Evolutionary conservation across 139 green algal genomes (phyloP).

Genomic region (Chlamydomonas incerta): DNA sequence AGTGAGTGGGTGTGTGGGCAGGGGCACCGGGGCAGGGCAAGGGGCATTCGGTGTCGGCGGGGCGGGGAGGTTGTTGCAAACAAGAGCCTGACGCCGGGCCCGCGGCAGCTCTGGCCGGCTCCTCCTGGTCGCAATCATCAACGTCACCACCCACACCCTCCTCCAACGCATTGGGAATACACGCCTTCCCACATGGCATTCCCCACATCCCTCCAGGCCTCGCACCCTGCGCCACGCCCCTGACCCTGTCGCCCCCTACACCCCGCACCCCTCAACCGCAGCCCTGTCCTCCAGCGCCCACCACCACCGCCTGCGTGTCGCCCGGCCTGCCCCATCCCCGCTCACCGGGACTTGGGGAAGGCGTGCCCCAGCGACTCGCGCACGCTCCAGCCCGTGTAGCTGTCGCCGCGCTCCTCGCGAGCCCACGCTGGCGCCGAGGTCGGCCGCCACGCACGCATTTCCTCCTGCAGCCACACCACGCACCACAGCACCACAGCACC

Average conservation of each 20-base stretch:
- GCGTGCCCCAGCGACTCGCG: background rate
- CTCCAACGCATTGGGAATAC: no score
- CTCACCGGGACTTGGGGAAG: slow-evolving; percentile 31
- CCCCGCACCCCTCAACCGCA: no score
- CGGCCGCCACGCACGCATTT: background rate
- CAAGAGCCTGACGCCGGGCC: no score
- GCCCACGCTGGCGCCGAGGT: slow-evolving; percentile 1
- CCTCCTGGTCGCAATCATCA: no score
- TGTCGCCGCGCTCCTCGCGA: background rate
- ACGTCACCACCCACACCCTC: no score
- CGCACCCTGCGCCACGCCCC: no score
- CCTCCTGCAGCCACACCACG: background rate
- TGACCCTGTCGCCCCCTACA: no score
- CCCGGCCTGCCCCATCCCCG: background rate
- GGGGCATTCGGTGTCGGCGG: background rate
- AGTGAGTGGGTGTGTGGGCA: background rate
- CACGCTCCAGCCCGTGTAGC: slow-evolving; percentile 40
- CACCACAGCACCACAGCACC: no score
- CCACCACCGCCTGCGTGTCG: background rate
- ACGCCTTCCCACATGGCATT: no score
- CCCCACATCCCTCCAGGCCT: no score
- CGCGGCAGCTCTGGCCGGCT: no score
- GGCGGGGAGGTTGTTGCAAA: no score
- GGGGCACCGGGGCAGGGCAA: background rate
- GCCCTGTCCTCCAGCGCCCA: background rate